Base-by-base conservation (phyloP, 2,329 filamentous ascomycete species). In the Elsinoe fawcettii region DNA sequence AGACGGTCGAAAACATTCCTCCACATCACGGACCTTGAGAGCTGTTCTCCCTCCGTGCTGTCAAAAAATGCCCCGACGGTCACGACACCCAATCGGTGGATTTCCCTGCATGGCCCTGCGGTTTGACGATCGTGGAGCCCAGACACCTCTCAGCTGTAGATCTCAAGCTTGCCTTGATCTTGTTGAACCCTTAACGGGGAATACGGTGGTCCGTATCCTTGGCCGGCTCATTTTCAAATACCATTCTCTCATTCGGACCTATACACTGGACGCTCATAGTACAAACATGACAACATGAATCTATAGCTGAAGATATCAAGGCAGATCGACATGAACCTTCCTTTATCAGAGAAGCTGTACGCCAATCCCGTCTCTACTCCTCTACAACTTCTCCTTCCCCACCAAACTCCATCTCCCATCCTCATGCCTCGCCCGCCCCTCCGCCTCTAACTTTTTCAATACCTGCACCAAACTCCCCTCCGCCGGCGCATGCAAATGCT, bases 381-480 rank as follows among this genome's bases (percentile, higher is more conserved):
- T 9, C 20, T 54, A 56, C 9, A 56, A 18, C 16, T 39, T 64
- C 41, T 59, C 62, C 39, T 27, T 60, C 39, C 60, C 37, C n/a
- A 47, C 57, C 71, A 71, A 75, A 18, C 58, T 70, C 43, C 66
- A 68, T 44, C 61, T 63, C 32, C 61, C 66, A 51, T 68, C 67
- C 55, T 65, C 63, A 59, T 70, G 60, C 34, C 67, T 66, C 3
- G 87, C 87, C 66, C 78, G 86, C 1, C 85, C 88, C 65, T 97
- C 93, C 11, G 72, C 74, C 68, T 83, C 75, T 63, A 99, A 73
- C 76, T 97, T 97, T 58, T 77, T 73, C 62, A 99, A 70, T 56
- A 97, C 87, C 73, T 92, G 87, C 60, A 85, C 60, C 5, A 96
- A 76, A 1, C 91, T 90, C 39, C 80, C 78, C 61, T 88, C 83